Evolutionary conservation across 441 rosid species (phyloP).

Genomic region (Adansonia grandidieri): DNA sequence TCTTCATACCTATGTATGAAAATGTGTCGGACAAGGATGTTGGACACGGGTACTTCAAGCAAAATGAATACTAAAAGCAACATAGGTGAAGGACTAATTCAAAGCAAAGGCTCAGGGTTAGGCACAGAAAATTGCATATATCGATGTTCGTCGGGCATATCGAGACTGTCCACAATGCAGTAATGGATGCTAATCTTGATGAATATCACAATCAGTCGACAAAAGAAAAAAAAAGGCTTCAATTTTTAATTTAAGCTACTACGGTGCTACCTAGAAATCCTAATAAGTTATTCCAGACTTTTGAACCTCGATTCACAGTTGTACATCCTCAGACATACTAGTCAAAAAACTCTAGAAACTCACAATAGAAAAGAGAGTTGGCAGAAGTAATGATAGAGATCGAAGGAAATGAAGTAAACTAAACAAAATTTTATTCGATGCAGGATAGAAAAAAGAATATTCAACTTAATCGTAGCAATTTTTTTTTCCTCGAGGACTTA

Average conservation of each 20-base stretch:
- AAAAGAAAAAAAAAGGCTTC: not conserved
- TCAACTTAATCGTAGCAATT: not conserved
- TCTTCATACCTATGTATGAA: no score
- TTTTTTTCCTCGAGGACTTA: not conserved
- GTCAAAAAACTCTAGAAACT: not conserved
- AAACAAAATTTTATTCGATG: not conserved
- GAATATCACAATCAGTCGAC: conserved; percentile 8
- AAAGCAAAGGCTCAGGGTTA: not conserved
- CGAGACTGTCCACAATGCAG: not conserved
- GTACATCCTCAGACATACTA: not conserved
- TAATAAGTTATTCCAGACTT: conserved; percentile 4
- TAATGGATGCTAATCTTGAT: not conserved
- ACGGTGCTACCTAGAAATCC: not conserved
- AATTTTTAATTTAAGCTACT: not conserved
- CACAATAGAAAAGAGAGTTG: not conserved
- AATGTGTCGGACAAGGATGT: no score
- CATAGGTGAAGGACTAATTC: not conserved
- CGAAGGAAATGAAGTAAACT: not conserved
- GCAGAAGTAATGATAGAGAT: not conserved
- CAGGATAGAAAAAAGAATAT: not conserved
- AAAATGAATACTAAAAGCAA: no score
- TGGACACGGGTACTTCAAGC: no score
- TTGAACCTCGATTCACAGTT: not conserved
- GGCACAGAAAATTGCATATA: conserved; percentile 2
- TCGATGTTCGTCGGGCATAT: not conserved